These are phyloP conservation scores for Pseudocercospora macadamiae DNA, from an alignment of 2,329 filamentous ascomycete genomes.

Conservation along the genomic window DNA sequence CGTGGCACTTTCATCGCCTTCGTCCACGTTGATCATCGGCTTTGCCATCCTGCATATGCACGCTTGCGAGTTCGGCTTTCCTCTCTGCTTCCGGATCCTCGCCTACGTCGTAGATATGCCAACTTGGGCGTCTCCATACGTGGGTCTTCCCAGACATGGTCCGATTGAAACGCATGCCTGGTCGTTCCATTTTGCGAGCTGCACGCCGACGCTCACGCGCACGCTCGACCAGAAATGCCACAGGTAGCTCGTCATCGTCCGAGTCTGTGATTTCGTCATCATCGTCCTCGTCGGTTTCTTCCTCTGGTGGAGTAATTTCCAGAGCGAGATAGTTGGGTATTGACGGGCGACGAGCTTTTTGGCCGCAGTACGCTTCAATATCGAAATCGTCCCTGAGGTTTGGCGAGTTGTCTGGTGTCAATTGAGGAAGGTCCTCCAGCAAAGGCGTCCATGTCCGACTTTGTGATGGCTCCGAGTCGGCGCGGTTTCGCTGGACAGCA, in stretches of 20 bases:
- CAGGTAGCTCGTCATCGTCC: conserved; percentile 31
- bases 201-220: conserved; percentile 23
- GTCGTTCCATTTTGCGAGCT: conserved; percentile 30
- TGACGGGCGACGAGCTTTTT: conserved; percentile 13
- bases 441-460: conserved; percentile 25
- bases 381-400: conserved; percentile 35
- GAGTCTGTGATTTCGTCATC: conserved; percentile 22
- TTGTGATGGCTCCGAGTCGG: conserved; percentile 17
- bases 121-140: conserved; percentile 36
- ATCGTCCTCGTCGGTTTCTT: conserved; percentile 22
- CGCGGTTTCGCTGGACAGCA: conserved; percentile 29
- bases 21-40: conserved; percentile 9
- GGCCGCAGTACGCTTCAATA: conserved; percentile 26
- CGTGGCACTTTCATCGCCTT: neutral
- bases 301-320: conserved; percentile 23
- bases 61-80: conserved; percentile 26
- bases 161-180: conserved; percentile 33
- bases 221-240: conserved; percentile 32
- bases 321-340: conserved; percentile 29
- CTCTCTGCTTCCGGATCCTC: conserved; percentile 34
- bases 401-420: conserved; percentile 39
- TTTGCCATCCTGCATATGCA: conserved; percentile 7
- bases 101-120: conserved; percentile 32
- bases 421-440: conserved; percentile 31
- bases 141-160: conserved; percentile 38